Evolutionary conservation across 306 rosid genomes (phyloP).

Genomic region (Cucurbita argyrosperma): DNA sequence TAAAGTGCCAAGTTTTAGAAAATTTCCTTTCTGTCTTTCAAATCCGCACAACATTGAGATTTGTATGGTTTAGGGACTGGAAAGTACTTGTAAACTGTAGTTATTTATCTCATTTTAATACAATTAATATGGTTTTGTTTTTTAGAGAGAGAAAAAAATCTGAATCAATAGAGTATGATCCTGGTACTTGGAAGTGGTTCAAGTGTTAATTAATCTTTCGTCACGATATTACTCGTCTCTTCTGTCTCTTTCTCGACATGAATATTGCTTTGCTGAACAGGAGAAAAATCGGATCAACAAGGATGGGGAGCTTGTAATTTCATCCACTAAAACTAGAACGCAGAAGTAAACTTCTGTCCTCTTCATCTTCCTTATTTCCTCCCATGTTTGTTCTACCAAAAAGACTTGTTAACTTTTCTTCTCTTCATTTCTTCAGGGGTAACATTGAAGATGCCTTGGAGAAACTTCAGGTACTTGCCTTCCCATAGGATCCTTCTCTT

Average conservation of each 20-base stretch:
- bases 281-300: slow-evolving; percentile 88
- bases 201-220: neutral
- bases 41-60: neutral
- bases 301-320: slow-evolving; percentile 93
- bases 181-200: neutral
- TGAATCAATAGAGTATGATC: no score
- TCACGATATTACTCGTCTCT: neutral
- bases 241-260: neutral
- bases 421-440: slow-evolving; percentile 29
- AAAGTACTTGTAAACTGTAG: no score
- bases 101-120: no score
- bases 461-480: slow-evolving; percentile 36
- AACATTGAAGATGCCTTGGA: slow-evolving; percentile 53
- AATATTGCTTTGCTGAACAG: slow-evolving; percentile 23
- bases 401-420: neutral
- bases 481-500: neutral
- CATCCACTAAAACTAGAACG: slow-evolving; percentile 88
- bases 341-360: slow-evolving; percentile 51
- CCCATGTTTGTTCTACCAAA: slow-evolving; percentile 7
- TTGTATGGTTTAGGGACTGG: no score
- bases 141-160: no score
- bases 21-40: neutral
- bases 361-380: neutral
- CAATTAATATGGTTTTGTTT: no score
- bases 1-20: neutral